These are phyloP conservation scores for Hyphopichia burtonii DNA, from an alignment of 1,139 yeast genomes.

Conservation along the genomic window DNA sequence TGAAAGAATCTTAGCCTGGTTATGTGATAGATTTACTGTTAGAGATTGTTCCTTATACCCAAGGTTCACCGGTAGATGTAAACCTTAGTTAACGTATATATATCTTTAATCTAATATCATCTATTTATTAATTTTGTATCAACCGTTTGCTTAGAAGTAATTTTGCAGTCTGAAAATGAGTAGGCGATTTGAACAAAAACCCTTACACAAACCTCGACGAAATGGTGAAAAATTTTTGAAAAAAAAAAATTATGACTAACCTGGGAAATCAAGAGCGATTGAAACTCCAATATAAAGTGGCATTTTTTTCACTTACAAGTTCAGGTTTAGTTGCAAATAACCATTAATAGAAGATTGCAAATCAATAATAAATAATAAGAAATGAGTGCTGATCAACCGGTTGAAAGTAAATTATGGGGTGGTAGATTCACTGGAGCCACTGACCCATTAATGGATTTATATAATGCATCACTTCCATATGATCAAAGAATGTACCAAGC, in stretches of 20 bases:
- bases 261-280: too few relatives aligned
- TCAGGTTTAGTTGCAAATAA: too few relatives aligned
- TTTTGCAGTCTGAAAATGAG: too few relatives aligned
- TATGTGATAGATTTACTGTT: slow-evolving; percentile 95
- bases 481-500: slow-evolving; percentile 94
- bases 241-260: too few relatives aligned
- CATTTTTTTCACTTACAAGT: too few relatives aligned
- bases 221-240: too few relatives aligned
- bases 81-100: slow-evolving; percentile 53
- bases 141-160: too few relatives aligned
- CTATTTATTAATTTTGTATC: not conserved
- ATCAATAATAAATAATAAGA: too few relatives aligned
- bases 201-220: too few relatives aligned
- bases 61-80: slow-evolving; percentile 96
- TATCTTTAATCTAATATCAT: not conserved
- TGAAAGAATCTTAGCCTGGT: slow-evolving; percentile 97
- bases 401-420: slow-evolving; percentile 85
- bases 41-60: slow-evolving; percentile 98
- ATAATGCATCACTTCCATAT: slow-evolving; percentile 94
- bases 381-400: slow-evolving; percentile 39
- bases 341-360: too few relatives aligned
- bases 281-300: too few relatives aligned
- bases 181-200: too few relatives aligned
- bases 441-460: slow-evolving; percentile 95
- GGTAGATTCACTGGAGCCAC: slow-evolving; percentile 97